phyloP scores from a whole-genome alignment of 192 early-diverging fungal genomes.

The Backusella psychrophila region DNA sequence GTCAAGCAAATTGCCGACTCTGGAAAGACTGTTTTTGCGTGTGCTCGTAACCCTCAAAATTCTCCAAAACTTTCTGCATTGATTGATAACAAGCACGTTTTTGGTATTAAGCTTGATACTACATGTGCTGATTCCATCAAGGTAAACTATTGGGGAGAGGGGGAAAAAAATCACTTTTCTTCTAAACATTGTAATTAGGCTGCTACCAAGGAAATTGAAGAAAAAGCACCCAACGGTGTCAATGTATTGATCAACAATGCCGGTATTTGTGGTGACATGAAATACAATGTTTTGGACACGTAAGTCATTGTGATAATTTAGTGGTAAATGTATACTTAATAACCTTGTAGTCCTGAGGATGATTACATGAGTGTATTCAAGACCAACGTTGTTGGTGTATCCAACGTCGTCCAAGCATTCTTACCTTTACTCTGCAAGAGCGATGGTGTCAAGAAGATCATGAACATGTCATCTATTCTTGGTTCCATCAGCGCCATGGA shows the following conservation, averaged over 20 bases:
- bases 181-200: not conserved
- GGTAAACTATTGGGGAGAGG: not conserved
- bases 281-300: not conserved
- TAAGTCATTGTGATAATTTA: not conserved
- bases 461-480: conserved; percentile 35
- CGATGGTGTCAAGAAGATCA: conserved; percentile 16
- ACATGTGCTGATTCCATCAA: conserved; percentile 10
- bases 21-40: conserved; percentile 26
- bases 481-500: conserved; percentile 15
- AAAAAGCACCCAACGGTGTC: conserved; percentile 24
- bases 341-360: not conserved
- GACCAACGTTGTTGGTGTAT: conserved; percentile 32
- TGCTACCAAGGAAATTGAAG: conserved; percentile 19
- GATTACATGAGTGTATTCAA: conserved; percentile 23
- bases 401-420: conserved; percentile 8
- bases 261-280: conserved; percentile 13
- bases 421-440: conserved; percentile 16
- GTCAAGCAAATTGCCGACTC: conserved; percentile 17
- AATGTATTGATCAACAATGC: conserved; percentile 39
- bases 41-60: conserved; percentile 18
- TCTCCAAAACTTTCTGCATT: conserved; percentile 9
- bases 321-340: not conserved
- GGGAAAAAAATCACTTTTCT: not conserved
- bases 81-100: conserved; percentile 26
- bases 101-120: conserved; percentile 22